Evolutionary conservation across 257 asterid species (phyloP), one percentile per base, ranked within the genome.

Genomic region (Solanum sitiens): DNA sequence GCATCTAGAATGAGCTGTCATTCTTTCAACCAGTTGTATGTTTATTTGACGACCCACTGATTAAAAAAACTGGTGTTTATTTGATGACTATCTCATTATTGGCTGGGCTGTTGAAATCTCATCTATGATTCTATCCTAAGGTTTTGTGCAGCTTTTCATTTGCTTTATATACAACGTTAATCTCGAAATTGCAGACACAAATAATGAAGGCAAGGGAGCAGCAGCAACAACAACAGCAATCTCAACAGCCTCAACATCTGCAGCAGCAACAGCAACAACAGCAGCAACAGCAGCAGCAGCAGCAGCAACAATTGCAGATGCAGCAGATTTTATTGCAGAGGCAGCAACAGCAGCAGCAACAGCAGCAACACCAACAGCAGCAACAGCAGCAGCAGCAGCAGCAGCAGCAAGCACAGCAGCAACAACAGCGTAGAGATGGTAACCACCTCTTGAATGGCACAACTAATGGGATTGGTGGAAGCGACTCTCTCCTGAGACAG

Each of bases 191-290:
- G 91, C 94, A 97, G 99, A 93, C 99, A 85, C 99, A 97, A 88
- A 83, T 93, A 88, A 94, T 96, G 93, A 97, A 96, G 91, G 94
- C 98, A 44, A 94, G 99, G 89, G 99, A 97, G 91, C 98, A 96
- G 86, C 99, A 97, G 84, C 99, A 94, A 40, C 96, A 94, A 1
- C 98, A 92, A 15, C 93, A 91, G 42, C 93, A 90, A 44, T 90
- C 89, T 6, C 92, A 87, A 15, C 93, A 90, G 37, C 98, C 92
- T 77, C 92, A 92, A 2, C 93, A 90, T 44, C 95, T 92, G 27
- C 88, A 89, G 56, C 94, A 89, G 13, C 98, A 88, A 1, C 93
- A 90, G 20, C 94, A 90, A 23, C 94, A 91, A 12, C 95, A 92
- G 13, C 94, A 91, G 21, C 95, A 91, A 33, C 95, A 88, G n/a